Conservation (phyloP, 73 alveolate genomes). For the Halteria grandinella region DNA sequence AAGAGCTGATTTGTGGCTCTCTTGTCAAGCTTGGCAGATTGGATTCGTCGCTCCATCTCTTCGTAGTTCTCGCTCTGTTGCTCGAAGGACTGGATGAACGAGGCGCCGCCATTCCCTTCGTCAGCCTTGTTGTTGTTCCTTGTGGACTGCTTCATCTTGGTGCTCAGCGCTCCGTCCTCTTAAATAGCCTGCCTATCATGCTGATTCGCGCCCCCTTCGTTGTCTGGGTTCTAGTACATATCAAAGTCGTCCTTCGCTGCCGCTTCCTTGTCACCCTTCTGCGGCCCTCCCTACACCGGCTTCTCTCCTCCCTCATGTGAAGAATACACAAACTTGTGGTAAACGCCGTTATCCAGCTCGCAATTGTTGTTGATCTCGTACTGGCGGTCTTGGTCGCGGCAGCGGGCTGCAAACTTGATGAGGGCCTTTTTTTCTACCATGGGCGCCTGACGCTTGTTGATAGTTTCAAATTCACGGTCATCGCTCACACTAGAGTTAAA, state of each 20-base stretch:
- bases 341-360: constrained; percentile 84
- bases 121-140: neutral
- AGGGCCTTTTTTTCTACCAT: constrained; percentile 66
- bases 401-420: constrained; percentile 72
- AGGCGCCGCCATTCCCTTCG: constrained; percentile 6
- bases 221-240: neutral
- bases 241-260: neutral
- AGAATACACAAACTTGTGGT: constrained; percentile 41
- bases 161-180: neutral
- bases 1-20: no score
- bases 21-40: constrained; percentile 30
- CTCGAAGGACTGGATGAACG: constrained; percentile 44
- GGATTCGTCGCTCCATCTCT: constrained; percentile 11
- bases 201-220: neutral
- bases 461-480: constrained; percentile 21
- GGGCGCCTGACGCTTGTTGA: neutral
- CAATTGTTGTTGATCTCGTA: constrained; percentile 83
- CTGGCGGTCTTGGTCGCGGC: constrained; percentile 73
- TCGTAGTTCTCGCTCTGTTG: constrained; percentile 12
- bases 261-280: constrained; percentile 1
- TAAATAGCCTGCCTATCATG: neutral
- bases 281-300: neutral
- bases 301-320: constrained; percentile 10
- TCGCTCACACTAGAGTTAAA: constrained; percentile 73
- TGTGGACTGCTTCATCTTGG: constrained; percentile 33